These are phyloP conservation scores for Phialophora macrospora DNA, from an alignment of 2,329 filamentous ascomycete genomes.

Conservation along the genomic window DNA sequence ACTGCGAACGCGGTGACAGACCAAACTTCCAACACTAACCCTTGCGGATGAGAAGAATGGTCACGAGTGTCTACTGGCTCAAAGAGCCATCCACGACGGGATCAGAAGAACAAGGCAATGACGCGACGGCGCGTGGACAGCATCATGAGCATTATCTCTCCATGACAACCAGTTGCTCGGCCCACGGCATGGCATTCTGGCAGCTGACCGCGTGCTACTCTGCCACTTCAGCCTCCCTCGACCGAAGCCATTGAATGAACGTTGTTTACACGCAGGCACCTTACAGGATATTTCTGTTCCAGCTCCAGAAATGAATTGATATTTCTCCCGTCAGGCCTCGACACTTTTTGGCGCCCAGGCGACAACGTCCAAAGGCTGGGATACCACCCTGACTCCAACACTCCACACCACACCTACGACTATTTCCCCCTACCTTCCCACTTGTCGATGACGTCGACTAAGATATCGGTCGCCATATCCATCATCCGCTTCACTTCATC, in stretches of 20 bases:
- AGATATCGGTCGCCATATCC: constrained; percentile 1
- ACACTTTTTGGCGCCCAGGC: not conserved
- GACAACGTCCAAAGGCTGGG: not conserved
- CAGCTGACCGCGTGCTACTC: not conserved
- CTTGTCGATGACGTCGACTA: constrained; percentile 7
- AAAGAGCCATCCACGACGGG: not conserved
- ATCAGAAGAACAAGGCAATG: not conserved
- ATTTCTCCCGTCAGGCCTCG: not conserved
- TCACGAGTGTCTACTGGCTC: not conserved
- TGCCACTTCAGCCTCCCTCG: not conserved
- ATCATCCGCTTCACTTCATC: constrained; percentile 12
- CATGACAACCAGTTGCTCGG: not conserved
- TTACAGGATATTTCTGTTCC: not conserved
- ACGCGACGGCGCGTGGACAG: not conserved
- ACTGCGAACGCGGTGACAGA: not conserved
- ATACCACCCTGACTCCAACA: not conserved
- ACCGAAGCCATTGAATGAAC: not conserved
- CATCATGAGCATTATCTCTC: not conserved
- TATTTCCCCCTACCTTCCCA: not conserved
- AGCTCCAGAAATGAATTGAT: not conserved
- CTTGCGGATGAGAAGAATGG: not conserved
- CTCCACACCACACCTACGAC: not conserved
- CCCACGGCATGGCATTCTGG: not conserved
- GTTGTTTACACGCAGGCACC: not conserved
- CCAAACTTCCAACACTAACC: not conserved